Conservation (phyloP, 768 basidiomycete genomes). For the Crassisporium funariophilum region DNA sequence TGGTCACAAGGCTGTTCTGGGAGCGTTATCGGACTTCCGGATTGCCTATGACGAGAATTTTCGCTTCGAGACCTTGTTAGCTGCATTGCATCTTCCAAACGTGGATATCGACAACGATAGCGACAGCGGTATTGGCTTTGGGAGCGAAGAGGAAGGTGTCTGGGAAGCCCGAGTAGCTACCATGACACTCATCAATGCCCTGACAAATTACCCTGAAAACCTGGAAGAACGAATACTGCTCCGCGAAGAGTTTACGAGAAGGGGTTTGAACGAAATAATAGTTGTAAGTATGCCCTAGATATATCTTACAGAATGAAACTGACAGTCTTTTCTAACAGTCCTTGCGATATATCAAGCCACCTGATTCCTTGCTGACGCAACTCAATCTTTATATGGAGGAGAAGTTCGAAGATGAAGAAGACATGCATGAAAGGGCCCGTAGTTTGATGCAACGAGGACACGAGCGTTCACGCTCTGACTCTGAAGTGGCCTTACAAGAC, state of each 20-base stretch:
- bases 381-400: constrained; percentile 84
- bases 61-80: constrained; percentile 78
- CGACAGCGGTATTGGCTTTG: constrained; percentile 37
- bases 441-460: constrained; percentile 32
- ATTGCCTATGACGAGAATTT: constrained; percentile 70
- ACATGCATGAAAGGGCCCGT: constrained; percentile 68
- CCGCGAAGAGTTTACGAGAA: constrained; percentile 78
- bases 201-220: constrained; percentile 73
- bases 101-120: constrained; percentile 32
- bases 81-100: constrained; percentile 59
- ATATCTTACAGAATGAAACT: not conserved
- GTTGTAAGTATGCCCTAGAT: constrained; percentile 57
- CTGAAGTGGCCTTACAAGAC: constrained; percentile 59
- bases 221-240: constrained; percentile 79
- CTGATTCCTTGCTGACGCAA: constrained; percentile 73
- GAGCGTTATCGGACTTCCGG: constrained; percentile 80
- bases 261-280: constrained; percentile 83
- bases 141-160: constrained; percentile 61
- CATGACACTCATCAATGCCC: constrained; percentile 78
- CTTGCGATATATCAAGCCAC: constrained; percentile 73
- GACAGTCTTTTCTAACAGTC: constrained; percentile 49
- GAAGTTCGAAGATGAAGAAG: constrained; percentile 88
- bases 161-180: constrained; percentile 83
- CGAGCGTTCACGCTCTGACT: constrained; percentile 45
- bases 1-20: constrained; percentile 74